phyloP scores from a whole-genome alignment of 225 moss, liverwort and hornwort species.

The Straminergon stramineum region DNA sequence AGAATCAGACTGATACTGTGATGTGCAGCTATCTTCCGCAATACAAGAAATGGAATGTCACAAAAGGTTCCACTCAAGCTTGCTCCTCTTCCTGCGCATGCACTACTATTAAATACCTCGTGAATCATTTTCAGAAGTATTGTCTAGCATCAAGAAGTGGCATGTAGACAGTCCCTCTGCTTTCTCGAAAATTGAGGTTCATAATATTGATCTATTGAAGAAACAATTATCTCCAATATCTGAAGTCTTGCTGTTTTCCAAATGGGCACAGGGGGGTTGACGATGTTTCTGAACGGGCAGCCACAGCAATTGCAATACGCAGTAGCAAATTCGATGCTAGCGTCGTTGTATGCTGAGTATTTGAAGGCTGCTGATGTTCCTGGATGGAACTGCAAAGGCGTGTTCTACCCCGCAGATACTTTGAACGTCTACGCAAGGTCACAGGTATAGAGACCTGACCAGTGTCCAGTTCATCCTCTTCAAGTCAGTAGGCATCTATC shows the following conservation, averaged over 20 bases:
- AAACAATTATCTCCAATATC: not conserved
- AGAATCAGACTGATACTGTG: slow-evolving; percentile 43
- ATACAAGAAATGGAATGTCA: slow-evolving; percentile 41
- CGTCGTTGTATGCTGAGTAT: slow-evolving; percentile 44
- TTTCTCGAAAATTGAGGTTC: not conserved
- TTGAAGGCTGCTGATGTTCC: slow-evolving; percentile 40
- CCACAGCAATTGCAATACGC: slow-evolving; percentile 47
- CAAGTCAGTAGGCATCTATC: not conserved
- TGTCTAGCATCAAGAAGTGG: not conserved
- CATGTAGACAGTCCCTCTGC: not conserved
- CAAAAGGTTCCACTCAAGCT: slow-evolving; percentile 24
- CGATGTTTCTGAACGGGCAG: slow-evolving; percentile 30
- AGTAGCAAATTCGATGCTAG: slow-evolving; percentile 40
- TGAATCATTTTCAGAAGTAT: not conserved
- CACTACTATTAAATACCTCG: not conserved
- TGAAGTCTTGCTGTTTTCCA: not conserved
- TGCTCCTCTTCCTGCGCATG: not conserved
- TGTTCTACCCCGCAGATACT: slow-evolving; percentile 25
- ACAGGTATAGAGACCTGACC: slow-evolving; percentile 24
- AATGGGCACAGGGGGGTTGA: slow-evolving; percentile 38
- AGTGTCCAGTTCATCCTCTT: not conserved
- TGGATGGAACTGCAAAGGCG: slow-evolving; percentile 31
- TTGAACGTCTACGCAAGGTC: slow-evolving; percentile 35
- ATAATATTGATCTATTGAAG: not conserved
- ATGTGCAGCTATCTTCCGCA: slow-evolving; percentile 51